Percentiles rank a stretch among this genome's conserved stretches.
Evolutionary conservation across 495 filamentous ascomycete species (phyloP).

Genomic region (Penicillium soppii): DNA sequence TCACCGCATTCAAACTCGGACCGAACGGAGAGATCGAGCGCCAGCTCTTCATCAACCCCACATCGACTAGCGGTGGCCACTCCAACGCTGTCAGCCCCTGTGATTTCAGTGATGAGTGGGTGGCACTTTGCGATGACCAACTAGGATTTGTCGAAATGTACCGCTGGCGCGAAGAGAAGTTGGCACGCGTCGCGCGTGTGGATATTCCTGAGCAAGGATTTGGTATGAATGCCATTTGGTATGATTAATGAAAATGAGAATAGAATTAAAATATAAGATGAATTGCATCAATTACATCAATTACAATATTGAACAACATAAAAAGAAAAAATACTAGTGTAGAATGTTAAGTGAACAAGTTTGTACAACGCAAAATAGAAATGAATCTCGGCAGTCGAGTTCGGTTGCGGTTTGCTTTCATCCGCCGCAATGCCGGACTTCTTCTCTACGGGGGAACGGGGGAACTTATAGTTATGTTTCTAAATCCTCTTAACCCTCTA

Average conservation of each 20-base stretch:
- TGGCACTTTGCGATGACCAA: conserved; percentile 82
- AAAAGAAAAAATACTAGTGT: background rate
- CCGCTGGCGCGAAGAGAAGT: conserved; percentile 73
- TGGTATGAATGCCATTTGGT: conserved; percentile 91
- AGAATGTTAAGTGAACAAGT: too few species aligned
- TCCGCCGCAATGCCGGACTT: conserved; percentile 15
- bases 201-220: conserved; percentile 79
- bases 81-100: conserved; percentile 80
- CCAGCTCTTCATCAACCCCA: conserved; percentile 77
- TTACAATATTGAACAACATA: too few species aligned
- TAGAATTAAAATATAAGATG: background rate
- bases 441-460: background rate
- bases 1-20: conserved; percentile 73
- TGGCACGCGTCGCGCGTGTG: conserved; percentile 70
- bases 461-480: background rate
- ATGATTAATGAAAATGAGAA: conserved; percentile 54
- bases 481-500: background rate
- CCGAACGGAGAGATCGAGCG: conserved; percentile 67
- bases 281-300: too few species aligned
- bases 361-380: background rate
- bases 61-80: conserved; percentile 81
- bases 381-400: conserved; percentile 20
- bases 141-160: conserved; percentile 85
- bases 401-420: conserved; percentile 27
- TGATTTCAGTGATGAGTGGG: conserved; percentile 79